Evolutionary conservation across 495 filamentous ascomycete genomes (phyloP).

Genomic region (Amniculicola lignicola): DNA sequence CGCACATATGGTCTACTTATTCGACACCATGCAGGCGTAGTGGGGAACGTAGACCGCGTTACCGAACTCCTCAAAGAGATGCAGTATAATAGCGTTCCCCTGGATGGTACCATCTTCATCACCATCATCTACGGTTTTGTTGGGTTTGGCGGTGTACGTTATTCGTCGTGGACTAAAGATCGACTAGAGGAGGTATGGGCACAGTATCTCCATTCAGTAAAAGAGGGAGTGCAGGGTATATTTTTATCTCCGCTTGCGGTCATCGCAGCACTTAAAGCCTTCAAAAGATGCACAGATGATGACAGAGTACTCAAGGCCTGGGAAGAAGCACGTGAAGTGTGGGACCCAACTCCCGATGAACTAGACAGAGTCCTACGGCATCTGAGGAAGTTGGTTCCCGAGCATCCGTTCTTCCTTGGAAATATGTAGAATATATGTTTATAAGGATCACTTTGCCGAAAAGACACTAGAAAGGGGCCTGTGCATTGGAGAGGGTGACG

Average conservation of each 20-base stretch:
- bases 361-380: constrained; percentile 14
- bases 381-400: constrained; percentile 22
- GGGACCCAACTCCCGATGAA: constrained; percentile 30
- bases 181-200: constrained; percentile 50
- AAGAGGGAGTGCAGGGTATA: constrained; percentile 5
- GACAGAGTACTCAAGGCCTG: constrained; percentile 32
- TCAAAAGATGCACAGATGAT: constrained; percentile 26
- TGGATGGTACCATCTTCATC: constrained; percentile 62
- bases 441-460: too few relatives aligned
- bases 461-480: too few relatives aligned
- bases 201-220: constrained; percentile 28
- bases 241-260: constrained; percentile 18
- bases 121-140: constrained; percentile 73
- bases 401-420: too few relatives aligned
- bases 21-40: constrained; percentile 46
- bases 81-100: constrained; percentile 52
- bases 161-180: constrained; percentile 62
- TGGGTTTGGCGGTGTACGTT: constrained; percentile 59
- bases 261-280: constrained; percentile 30
- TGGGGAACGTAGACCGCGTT: constrained; percentile 57
- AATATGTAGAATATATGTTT: too few relatives aligned
- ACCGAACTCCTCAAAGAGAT: constrained; percentile 63
- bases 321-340: constrained; percentile 31
- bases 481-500: too few relatives aligned
- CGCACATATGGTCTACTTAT: constrained; percentile 65